These are phyloP conservation scores for Cudoniella acicularis DNA, from an alignment of 495 filamentous ascomycete genomes.

Conservation along the genomic window DNA sequence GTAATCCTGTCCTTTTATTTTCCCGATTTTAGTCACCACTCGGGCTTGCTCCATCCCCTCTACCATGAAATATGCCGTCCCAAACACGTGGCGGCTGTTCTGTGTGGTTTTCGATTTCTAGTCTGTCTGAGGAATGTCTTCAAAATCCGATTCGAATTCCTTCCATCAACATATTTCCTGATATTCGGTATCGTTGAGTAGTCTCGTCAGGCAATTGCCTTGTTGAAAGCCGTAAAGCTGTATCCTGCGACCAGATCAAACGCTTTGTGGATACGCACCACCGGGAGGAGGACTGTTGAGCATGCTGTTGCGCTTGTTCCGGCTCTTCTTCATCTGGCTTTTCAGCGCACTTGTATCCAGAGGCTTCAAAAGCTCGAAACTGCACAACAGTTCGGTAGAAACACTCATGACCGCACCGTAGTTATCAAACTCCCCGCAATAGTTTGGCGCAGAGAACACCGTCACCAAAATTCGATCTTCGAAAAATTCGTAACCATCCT, in stretches of 20 bases:
- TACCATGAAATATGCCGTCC: not conserved
- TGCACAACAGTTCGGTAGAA: conserved; percentile 86
- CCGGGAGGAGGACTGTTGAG: conserved; percentile 83
- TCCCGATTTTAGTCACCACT: not conserved
- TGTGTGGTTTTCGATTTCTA: not conserved
- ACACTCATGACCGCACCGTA: conserved; percentile 99
- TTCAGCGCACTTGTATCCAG: conserved; percentile 96
- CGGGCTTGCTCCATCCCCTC: not conserved
- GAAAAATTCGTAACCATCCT: conserved; percentile 99
- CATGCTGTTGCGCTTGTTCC: conserved; percentile 85
- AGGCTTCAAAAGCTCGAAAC: conserved; percentile 95
- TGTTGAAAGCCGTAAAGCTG: not conserved
- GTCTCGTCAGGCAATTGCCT: not conserved
- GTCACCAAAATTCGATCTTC: conserved; percentile 93
- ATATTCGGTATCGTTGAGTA: not conserved
- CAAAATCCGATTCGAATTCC: conserved; percentile 12
- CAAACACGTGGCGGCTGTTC: not conserved
- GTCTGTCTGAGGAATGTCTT: conserved; percentile 40
- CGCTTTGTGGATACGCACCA: conserved; percentile 49
- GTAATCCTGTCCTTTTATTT: not conserved
- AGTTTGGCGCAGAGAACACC: conserved; percentile 97
- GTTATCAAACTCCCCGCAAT: conserved; percentile 99
- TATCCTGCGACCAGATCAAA: conserved; percentile 29
- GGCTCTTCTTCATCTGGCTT: conserved; percentile 97
- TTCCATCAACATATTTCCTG: not conserved